Evolutionary conservation across 352 stramenopile species (phyloP).

Genomic region (Nothophytophthora sp.): DNA sequence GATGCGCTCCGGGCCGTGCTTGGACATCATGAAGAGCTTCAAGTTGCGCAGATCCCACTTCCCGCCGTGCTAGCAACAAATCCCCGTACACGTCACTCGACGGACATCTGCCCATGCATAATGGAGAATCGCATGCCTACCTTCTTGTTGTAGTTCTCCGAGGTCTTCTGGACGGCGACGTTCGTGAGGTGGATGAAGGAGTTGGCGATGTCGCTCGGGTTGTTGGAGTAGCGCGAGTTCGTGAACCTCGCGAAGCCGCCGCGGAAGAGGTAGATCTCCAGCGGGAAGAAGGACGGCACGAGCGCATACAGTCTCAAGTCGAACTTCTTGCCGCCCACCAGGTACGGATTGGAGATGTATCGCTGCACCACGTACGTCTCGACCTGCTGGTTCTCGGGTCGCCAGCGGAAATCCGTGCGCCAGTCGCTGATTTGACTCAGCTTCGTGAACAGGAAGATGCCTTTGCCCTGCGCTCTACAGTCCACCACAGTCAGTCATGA

Average conservation of each 20-base stretch:
- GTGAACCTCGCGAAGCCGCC: conserved; percentile 94
- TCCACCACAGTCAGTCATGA: no score
- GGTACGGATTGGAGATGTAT: conserved; percentile 91
- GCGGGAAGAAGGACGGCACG: conserved; percentile 87
- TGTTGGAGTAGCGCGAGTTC: conserved; percentile 89
- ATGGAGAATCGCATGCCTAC: no score
- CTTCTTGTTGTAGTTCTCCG: conserved; percentile 93
- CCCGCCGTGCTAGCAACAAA: conserved; percentile 84
- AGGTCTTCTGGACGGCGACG: conserved; percentile 90
- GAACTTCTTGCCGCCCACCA: conserved; percentile 94
- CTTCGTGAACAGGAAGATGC: conserved; percentile 95
- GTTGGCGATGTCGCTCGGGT: conserved; percentile 89
- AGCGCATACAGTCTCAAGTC: conserved; percentile 93
- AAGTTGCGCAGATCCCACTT: conserved; percentile 92
- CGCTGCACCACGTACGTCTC: conserved; percentile 89
- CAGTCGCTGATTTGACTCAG: conserved; percentile 93
- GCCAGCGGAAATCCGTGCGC: no score
- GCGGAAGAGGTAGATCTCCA: conserved; percentile 79
- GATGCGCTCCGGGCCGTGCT: conserved; percentile 58
- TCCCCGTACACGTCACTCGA: no score
- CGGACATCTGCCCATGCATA: no score
- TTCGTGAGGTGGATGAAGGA: conserved; percentile 91
- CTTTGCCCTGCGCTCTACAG: conserved; percentile 89
- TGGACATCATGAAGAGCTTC: conserved; percentile 83
- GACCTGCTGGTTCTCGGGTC: conserved; percentile 68